Evolutionary conservation across 768 basidiomycete species (phyloP).

Genomic region (Imleria badia): DNA sequence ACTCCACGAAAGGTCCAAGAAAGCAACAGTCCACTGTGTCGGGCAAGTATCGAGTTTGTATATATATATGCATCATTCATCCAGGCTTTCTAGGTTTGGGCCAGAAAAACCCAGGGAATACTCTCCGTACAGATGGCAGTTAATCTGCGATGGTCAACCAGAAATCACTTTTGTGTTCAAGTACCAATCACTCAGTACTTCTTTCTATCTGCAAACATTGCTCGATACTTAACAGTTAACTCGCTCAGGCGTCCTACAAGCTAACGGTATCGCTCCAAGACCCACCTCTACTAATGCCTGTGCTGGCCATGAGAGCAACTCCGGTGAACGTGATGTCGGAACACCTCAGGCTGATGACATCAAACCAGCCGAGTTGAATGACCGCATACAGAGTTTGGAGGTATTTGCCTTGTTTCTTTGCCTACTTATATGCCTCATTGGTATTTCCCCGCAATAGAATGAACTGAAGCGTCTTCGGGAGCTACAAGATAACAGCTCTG

Average conservation of each 20-base stretch:
- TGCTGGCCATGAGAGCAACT: neutral
- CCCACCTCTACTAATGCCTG: neutral
- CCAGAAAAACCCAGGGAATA: neutral
- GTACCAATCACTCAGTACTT: conserved; percentile 15
- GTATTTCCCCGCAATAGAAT: neutral
- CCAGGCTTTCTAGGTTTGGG: conserved; percentile 10
- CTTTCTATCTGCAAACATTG: neutral
- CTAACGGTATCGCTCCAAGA: conserved; percentile 18
- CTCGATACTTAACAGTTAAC: neutral
- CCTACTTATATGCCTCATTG: neutral
- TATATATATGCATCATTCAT: neutral
- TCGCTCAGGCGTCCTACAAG: conserved; percentile 17
- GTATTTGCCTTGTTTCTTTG: neutral
- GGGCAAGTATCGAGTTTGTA: conserved; percentile 5
- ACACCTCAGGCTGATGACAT: neutral
- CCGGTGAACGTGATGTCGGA: neutral
- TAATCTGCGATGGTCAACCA: conserved; percentile 7
- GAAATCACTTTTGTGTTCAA: conserved; percentile 18
- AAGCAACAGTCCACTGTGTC: conserved; percentile 19
- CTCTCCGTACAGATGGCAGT: accelerated
- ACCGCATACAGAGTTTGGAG: conserved; percentile 7
- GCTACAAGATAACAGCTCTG: neutral
- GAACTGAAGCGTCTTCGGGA: conserved; percentile 17
- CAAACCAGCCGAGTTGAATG: neutral
- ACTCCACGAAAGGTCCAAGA: conserved; percentile 23